A percentile compares a stretch with the other conserved stretches of the same genome.
Conservation (phyloP, 805 yeast species). For the Tetrapisispora namnaoensis region DNA sequence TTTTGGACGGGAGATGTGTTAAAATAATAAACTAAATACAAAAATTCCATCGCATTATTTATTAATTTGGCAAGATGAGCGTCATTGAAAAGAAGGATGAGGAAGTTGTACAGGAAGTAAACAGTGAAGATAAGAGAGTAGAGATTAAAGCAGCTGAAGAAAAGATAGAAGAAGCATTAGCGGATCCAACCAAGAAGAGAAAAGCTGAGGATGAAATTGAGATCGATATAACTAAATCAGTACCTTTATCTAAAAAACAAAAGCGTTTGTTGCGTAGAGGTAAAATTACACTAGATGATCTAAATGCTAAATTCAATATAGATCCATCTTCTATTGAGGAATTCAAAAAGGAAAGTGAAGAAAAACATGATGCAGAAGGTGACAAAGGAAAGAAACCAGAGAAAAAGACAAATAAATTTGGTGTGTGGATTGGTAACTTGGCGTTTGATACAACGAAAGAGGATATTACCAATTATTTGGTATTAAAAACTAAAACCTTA, state of each 20-base stretch:
- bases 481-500: conserved; percentile 42
- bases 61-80: background rate
- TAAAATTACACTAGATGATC: conserved; percentile 49
- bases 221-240: conserved; percentile 56
- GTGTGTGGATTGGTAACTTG: conserved; percentile 93
- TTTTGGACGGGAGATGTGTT: too few relatives aligned
- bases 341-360: conserved; percentile 32
- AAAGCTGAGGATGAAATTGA: conserved; percentile 47
- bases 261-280: conserved; percentile 77
- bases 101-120: conserved; percentile 1
- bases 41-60: background rate
- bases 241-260: conserved; percentile 87
- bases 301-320: conserved; percentile 34
- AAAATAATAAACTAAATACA: background rate
- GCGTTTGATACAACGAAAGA: conserved; percentile 75
- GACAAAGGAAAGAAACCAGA: conserved; percentile 20
- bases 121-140: conserved; percentile 14
- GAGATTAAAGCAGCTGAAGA: conserved; percentile 21
- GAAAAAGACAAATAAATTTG: conserved; percentile 41
- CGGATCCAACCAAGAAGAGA: conserved; percentile 30
- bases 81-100: background rate
- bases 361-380: conserved; percentile 28
- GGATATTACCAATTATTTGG: conserved; percentile 56
- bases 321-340: conserved; percentile 30
- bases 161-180: conserved; percentile 26